These are phyloP conservation scores for Colletotrichum zoysiae DNA, from an alignment of 2,329 filamentous ascomycete genomes.

Conservation along the genomic window DNA sequence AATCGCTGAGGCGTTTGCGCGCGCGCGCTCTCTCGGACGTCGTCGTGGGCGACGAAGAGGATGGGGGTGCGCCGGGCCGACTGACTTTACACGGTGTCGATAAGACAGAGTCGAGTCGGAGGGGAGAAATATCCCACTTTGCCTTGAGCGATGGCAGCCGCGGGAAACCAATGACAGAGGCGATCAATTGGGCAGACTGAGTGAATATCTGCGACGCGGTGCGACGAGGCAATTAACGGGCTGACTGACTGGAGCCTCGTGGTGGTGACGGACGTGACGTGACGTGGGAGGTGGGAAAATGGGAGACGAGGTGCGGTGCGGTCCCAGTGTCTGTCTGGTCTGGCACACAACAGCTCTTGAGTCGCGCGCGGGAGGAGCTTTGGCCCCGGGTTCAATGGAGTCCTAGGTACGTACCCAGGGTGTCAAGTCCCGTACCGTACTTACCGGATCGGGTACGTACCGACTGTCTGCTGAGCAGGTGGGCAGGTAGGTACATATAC, in stretches of 20 bases:
- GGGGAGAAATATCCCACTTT: background rate
- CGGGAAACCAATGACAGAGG: background rate
- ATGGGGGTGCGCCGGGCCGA: slow-evolving; percentile 27
- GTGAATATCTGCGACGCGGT: background rate
- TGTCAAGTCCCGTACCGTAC: background rate
- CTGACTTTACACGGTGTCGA: background rate
- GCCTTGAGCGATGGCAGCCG: no score
- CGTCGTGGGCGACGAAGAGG: slow-evolving; percentile 3
- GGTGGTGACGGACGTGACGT: background rate
- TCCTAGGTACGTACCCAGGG: no score
- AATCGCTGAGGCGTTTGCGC: slow-evolving; percentile 1
- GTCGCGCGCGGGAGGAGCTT: slow-evolving; percentile 28
- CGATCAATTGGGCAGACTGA: slow-evolving; percentile 6
- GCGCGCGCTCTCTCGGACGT: slow-evolving; percentile 14
- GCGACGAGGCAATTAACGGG: background rate
- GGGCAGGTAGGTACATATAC: background rate
- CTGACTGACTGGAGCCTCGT: slow-evolving; percentile 9
- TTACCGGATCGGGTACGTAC: background rate
- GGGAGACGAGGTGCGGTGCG: background rate
- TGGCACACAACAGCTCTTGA: slow-evolving; percentile 1
- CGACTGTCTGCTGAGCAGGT: no score
- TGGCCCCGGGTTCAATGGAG: slow-evolving; percentile 19
- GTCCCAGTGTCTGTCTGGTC: background rate
- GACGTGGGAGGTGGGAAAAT: slow-evolving; percentile 2
- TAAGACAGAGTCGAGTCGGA: no score